phyloP scores from a whole-genome alignment of 257 asterid genomes.

The Ballota nigra region DNA sequence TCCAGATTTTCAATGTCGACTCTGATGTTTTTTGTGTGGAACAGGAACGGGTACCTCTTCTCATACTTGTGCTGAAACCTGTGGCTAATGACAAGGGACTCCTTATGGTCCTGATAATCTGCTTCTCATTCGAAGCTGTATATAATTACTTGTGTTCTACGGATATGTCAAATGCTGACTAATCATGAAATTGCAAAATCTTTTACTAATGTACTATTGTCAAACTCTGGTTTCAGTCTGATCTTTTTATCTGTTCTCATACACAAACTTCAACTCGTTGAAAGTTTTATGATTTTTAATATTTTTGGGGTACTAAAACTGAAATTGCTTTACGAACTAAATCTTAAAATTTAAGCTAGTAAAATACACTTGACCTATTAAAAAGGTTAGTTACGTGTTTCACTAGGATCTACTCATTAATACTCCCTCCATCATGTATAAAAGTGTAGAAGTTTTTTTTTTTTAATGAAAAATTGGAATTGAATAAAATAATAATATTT shows the following conservation, averaged over 20 bases:
- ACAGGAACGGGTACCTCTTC: constrained; percentile 16
- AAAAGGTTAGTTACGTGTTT: too few species aligned
- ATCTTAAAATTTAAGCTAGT: too few species aligned
- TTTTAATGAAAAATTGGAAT: too few species aligned
- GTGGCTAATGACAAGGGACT: background rate
- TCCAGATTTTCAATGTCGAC: background rate
- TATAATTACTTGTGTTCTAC: constrained; percentile 1
- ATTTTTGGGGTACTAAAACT: too few species aligned
- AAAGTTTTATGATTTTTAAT: too few species aligned
- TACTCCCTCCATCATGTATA: too few species aligned
- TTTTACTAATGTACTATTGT: background rate
- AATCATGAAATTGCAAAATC: constrained; percentile 6
- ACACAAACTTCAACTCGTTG: background rate
- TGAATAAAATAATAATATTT: too few species aligned
- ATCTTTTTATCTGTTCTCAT: background rate
- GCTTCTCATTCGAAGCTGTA: constrained; percentile 26
- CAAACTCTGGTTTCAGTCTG: constrained; percentile 2
- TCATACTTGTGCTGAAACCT: constrained; percentile 9
- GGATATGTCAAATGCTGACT: background rate
- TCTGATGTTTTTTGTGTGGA: constrained; percentile 4
- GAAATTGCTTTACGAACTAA: too few species aligned
- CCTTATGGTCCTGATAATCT: constrained; percentile 5
- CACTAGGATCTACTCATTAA: too few species aligned
- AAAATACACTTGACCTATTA: too few species aligned
- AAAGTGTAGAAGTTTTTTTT: too few species aligned